These are phyloP conservation scores for Corynespora cassiicola DNA, from an alignment of 2,329 filamentous ascomycete species.

Conservation along the genomic window DNA sequence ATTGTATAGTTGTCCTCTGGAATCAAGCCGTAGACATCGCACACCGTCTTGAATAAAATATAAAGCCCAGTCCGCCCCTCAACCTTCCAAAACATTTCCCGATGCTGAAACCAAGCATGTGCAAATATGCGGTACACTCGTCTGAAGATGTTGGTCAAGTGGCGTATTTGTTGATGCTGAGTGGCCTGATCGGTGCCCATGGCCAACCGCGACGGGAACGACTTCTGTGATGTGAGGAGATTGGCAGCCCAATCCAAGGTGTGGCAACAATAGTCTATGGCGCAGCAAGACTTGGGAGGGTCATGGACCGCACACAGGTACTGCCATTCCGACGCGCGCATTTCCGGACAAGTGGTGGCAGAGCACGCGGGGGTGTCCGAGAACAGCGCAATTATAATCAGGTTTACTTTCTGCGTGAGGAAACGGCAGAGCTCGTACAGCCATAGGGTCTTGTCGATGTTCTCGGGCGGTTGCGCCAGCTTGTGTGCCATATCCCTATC, in stretches of 20 bases:
- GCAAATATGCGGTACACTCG: constrained; percentile 96
- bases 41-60: constrained; percentile 95
- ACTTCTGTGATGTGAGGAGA: constrained; percentile 90
- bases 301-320: constrained; percentile 98
- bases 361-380: constrained; percentile 91
- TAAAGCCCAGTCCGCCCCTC: constrained; percentile 92
- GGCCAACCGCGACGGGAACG: constrained; percentile 86
- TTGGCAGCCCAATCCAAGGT: constrained; percentile 98
- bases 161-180: constrained; percentile 69
- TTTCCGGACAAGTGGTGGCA: constrained; percentile 88
- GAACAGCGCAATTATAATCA: constrained; percentile 89
- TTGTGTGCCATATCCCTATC: constrained; percentile 75
- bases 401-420: constrained; percentile 92
- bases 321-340: constrained; percentile 99
- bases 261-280: constrained; percentile 98
- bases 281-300: constrained; percentile 94
- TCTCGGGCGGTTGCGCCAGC: constrained; percentile 79
- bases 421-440: constrained; percentile 98
- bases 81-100: constrained; percentile 92
- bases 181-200: constrained; percentile 54
- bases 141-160: constrained; percentile 93
- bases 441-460: constrained; percentile 88
- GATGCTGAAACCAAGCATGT: constrained; percentile 98
- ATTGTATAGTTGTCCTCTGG: constrained; percentile 96
- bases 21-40: constrained; percentile 87